phyloP scores from a whole-genome alignment of 2,329 filamentous ascomycete genomes.

The Talaromyces sp. region DNA sequence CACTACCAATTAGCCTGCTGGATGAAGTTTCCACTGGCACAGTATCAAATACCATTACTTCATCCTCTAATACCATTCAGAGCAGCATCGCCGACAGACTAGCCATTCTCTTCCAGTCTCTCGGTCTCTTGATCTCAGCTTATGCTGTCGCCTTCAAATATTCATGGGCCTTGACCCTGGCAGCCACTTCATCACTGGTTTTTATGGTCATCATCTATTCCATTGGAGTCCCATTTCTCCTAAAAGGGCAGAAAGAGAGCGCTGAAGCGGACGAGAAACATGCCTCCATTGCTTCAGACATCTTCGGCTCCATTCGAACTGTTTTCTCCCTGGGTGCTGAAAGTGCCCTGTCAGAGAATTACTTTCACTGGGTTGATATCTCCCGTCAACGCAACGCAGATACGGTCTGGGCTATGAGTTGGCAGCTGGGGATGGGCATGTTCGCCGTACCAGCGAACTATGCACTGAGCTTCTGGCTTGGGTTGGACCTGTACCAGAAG shows the following conservation, averaged over 20 bases:
- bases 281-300: constrained; percentile 35
- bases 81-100: constrained; percentile 51
- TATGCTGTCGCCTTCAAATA: constrained; percentile 49
- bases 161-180: constrained; percentile 48
- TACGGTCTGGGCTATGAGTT: constrained; percentile 22
- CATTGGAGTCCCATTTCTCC: constrained; percentile 27
- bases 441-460: constrained; percentile 33
- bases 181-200: constrained; percentile 42
- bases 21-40: constrained; percentile 47
- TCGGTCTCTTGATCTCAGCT: constrained; percentile 39
- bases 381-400: constrained; percentile 25
- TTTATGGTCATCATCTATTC: constrained; percentile 33
- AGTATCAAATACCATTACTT: constrained; percentile 48
- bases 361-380: constrained; percentile 31
- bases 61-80: constrained; percentile 48
- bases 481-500: constrained; percentile 26
- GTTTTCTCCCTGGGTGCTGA: constrained; percentile 41
- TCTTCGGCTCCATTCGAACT: constrained; percentile 39
- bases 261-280: constrained; percentile 34
- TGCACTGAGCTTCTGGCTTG: constrained; percentile 33
- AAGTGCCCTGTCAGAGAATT: constrained; percentile 28
- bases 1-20: constrained; percentile 44
- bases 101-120: constrained; percentile 36
- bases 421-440: constrained; percentile 28
- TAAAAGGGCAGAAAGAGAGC: constrained; percentile 26